Evolutionary conservation across 768 basidiomycete genomes (phyloP).

Genomic region (Tricholoma saponaceum): DNA sequence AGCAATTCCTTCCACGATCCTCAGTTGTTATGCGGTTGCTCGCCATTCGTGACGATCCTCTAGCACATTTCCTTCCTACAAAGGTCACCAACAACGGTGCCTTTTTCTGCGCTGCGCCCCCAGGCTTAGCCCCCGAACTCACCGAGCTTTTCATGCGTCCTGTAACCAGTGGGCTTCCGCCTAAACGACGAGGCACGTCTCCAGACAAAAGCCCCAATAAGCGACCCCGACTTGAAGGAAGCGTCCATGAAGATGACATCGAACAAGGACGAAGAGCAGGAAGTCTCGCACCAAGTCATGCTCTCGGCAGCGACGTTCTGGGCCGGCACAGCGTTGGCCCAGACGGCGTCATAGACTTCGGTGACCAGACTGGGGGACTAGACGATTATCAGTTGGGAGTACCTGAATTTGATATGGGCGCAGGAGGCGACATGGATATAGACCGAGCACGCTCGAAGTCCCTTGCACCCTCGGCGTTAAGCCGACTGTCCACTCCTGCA

Average conservation of each 20-base stretch:
- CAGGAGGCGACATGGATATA: constrained; percentile 32
- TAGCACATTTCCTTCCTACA: constrained; percentile 82
- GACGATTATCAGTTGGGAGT: constrained; percentile 77
- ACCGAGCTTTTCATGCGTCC: constrained; percentile 84
- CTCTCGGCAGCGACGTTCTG: constrained; percentile 51
- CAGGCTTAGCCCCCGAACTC: constrained; percentile 79
- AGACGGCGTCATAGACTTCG: constrained; percentile 58
- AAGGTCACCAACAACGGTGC: constrained; percentile 66
- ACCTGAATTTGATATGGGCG: constrained; percentile 41
- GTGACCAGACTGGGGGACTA: constrained; percentile 46
- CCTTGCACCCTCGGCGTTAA: constrained; percentile 49
- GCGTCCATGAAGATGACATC: constrained; percentile 54
- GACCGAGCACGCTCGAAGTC: constrained; percentile 39
- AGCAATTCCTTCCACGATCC: constrained; percentile 83
- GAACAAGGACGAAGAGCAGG: constrained; percentile 69
- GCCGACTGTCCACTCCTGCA: constrained; percentile 65
- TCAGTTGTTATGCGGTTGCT: constrained; percentile 81
- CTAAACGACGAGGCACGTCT: constrained; percentile 58
- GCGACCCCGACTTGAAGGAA: constrained; percentile 50
- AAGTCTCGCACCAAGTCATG: constrained; percentile 59
- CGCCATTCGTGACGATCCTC: constrained; percentile 81
- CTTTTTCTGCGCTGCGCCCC: constrained; percentile 82
- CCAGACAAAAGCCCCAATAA: constrained; percentile 60
- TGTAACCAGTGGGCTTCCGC: constrained; percentile 37
- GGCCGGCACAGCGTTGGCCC: constrained; percentile 53